phyloP scores from a whole-genome alignment of 805 yeast genomes.

The Schwanniomyces polymorphus region DNA sequence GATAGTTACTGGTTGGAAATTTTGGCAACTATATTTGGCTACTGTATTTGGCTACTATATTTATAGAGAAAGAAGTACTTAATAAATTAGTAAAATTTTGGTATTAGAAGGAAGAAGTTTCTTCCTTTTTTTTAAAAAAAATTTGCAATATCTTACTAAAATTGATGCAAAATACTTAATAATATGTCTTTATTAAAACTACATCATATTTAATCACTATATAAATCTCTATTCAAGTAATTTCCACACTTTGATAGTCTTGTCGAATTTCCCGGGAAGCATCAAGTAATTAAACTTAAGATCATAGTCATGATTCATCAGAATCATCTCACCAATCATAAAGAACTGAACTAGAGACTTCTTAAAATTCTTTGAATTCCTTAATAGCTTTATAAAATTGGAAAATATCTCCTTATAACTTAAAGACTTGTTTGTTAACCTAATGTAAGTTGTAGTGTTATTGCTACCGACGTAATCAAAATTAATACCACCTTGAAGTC shows the following conservation, averaged over 20 bases:
- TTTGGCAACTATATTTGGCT: too few species aligned
- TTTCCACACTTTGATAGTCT: slow-evolving; percentile 26
- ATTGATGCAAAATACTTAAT: too few species aligned
- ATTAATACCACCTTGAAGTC: slow-evolving; percentile 54
- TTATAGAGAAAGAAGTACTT: too few species aligned
- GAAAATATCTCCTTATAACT: slow-evolving; percentile 34
- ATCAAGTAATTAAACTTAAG: slow-evolving; percentile 33
- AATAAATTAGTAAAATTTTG: too few species aligned
- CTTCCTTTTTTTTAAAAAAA: too few species aligned
- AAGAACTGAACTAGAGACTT: slow-evolving; percentile 21
- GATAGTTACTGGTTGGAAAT: too few species aligned
- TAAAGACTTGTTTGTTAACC: slow-evolving; percentile 37
- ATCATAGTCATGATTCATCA: slow-evolving; percentile 21
- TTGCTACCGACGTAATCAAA: slow-evolving; percentile 22
- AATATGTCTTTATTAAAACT: too few species aligned
- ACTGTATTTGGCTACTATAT: too few species aligned
- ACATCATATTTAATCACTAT: neutral
- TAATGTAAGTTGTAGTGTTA: slow-evolving; percentile 22
- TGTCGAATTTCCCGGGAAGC: slow-evolving; percentile 31
- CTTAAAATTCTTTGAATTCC: slow-evolving; percentile 27
- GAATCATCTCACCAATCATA: slow-evolving; percentile 24
- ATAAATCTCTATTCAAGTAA: slow-evolving; percentile 3
- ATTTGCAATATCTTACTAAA: too few species aligned
- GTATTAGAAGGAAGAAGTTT: too few species aligned
- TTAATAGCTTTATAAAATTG: slow-evolving; percentile 29